These are phyloP conservation scores for Tuber aestivum DNA, from an alignment of 495 filamentous ascomycete genomes.

Conservation along the genomic window DNA sequence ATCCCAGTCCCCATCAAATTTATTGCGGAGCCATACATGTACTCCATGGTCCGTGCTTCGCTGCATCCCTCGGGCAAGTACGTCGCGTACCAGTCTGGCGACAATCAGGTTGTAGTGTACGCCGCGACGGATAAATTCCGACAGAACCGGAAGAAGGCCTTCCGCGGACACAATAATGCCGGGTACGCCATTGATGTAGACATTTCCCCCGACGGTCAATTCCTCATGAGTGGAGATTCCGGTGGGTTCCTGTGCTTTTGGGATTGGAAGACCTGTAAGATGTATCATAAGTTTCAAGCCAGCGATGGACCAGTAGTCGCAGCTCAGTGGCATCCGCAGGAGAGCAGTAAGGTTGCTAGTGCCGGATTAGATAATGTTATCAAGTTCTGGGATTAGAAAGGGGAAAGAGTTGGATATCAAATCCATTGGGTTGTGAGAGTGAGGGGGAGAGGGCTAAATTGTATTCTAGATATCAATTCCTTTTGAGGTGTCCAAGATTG, in stretches of 20 bases:
- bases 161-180: conserved; percentile 89
- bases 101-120: conserved; percentile 97
- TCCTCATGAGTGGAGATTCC: conserved; percentile 74
- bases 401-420: background rate
- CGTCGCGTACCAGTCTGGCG: conserved; percentile 82
- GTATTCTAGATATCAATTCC: background rate
- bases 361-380: conserved; percentile 83
- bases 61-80: conserved; percentile 85
- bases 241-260: conserved; percentile 90
- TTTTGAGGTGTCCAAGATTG: background rate
- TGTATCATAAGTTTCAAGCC: conserved; percentile 91
- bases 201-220: conserved; percentile 83
- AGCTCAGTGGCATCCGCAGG: conserved; percentile 88
- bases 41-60: conserved; percentile 72
- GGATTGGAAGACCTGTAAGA: conserved; percentile 98
- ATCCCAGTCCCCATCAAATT: conserved; percentile 80
- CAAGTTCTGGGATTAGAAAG: conserved; percentile 82
- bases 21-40: conserved; percentile 96
- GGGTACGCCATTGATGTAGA: conserved; percentile 88
- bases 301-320: conserved; percentile 72
- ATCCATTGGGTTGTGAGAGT: background rate
- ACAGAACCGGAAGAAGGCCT: conserved; percentile 93
- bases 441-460: conserved; percentile 6
- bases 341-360: conserved; percentile 87
- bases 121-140: conserved; percentile 89